phyloP scores from a whole-genome alignment of 306 rosid species.

The Mucuna pruriens region DNA sequence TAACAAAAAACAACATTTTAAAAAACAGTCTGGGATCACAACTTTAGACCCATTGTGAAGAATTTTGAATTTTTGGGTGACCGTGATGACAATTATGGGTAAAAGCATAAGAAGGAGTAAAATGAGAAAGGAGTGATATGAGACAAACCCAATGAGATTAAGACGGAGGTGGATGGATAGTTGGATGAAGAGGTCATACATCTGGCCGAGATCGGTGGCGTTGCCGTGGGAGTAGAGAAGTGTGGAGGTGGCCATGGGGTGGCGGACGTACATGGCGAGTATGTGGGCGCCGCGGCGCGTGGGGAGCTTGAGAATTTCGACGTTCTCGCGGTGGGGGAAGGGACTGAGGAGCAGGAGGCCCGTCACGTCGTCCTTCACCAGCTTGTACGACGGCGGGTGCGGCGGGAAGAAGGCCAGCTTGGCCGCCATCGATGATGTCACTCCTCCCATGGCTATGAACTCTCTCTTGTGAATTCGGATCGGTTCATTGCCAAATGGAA shows the following conservation, averaged over 20 bases:
- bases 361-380: constrained; percentile 61
- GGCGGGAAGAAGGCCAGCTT: constrained; percentile 91
- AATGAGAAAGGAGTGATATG: no score
- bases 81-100: no score
- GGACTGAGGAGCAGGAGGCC: constrained; percentile 73
- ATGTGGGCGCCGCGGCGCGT: constrained; percentile 80
- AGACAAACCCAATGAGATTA: constrained; percentile 91
- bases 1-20: not conserved
- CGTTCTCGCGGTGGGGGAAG: constrained; percentile 83
- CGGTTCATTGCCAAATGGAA: not conserved
- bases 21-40: not conserved
- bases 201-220: constrained; percentile 94
- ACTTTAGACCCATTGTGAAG: not conserved
- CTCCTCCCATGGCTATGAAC: constrained; percentile 68
- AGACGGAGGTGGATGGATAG: constrained; percentile 76
- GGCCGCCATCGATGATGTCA: constrained; percentile 93
- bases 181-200: constrained; percentile 80
- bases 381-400: constrained; percentile 73
- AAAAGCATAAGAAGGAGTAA: no score
- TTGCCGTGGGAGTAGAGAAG: constrained; percentile 88
- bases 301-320: constrained; percentile 71
- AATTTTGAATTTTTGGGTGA: no score
- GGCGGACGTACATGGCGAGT: constrained; percentile 68
- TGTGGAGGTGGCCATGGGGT: constrained; percentile 84
- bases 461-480: not conserved